Base-by-base conservation (phyloP, 2,329 filamentous ascomycete genomes). In the Thielaviopsis cerberus region DNA sequence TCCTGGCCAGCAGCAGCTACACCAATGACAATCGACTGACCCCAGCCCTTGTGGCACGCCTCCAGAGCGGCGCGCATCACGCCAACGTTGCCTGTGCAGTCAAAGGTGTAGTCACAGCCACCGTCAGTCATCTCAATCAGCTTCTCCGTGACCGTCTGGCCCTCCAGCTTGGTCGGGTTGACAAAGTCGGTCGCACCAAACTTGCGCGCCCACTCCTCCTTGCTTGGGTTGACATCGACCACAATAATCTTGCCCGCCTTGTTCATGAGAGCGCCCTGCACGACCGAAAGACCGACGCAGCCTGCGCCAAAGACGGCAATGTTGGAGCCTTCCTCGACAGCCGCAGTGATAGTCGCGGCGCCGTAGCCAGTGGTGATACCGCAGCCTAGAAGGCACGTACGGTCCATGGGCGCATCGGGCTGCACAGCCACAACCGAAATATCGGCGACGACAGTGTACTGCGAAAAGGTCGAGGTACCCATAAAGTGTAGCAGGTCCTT, bases 1-100 rank as follows among this genome's bases (percentile, higher is more conserved):
- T 97, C 91, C 74, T 96, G 90, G 56, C 91, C 91, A 60, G 91
- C 91, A 64, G 91, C 91, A 62, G 91, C 91, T 63, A 98, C 92
- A 71, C 92, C 92, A 67, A 98, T 98, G 71, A 98, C 82, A 72
- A 98, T 95, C 69, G 86, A 94, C 78, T 96, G 82, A 67, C 92
- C 92, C 92, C 92, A 98, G 54, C 92, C 92, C 81, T 98, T 98
- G 78, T 98, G 92, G 77, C 90, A 97, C 54, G 92, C 90, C 76
- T 98, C 91, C 61, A 98, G 82, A 48, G 92, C 92, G 57, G 88
- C 86, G 63, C 92, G 81, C 92, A 95, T 98, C 58, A 98, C 92
- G 65, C 83, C 81, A 57, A 97, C 90, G 68, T 97, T 97, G 61
- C 92, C 92, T 6, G 92, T 98, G 79, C 92, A 97, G 76, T 98